These are phyloP conservation scores for Boletus sp. DNA, from an alignment of 1,284 basidiomycete species.

Conservation along the genomic window DNA sequence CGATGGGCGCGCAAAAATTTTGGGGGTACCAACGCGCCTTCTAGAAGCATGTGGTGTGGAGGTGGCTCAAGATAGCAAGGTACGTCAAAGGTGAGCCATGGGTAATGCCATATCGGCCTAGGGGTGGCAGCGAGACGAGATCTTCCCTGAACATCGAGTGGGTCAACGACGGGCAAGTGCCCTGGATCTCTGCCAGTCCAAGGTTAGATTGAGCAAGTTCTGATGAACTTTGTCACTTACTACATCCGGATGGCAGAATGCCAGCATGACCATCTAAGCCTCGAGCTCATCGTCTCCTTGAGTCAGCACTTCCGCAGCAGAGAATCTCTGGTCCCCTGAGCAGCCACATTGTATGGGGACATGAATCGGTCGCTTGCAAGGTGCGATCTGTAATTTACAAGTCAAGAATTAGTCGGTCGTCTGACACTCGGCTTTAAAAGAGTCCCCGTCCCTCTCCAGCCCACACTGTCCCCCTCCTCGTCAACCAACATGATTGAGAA, in stretches of 20 bases:
- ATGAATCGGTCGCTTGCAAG: conserved; percentile 1
- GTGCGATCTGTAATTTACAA: conserved; percentile 12
- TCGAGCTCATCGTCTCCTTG: conserved; percentile 15
- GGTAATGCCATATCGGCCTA: background rate
- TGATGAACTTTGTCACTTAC: conserved; percentile 16
- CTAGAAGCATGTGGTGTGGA: background rate
- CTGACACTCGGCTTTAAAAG: conserved; percentile 18
- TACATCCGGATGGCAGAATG: conserved; percentile 4
- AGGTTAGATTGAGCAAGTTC: conserved; percentile 8
- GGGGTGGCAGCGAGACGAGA: background rate
- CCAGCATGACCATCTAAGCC: conserved; percentile 4
- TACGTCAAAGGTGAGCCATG: too few species aligned
- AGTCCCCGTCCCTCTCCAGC: background rate
- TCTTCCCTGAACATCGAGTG: background rate
- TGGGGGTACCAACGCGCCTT: background rate
- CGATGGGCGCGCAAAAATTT: background rate
- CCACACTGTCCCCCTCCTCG: conserved; percentile 7
- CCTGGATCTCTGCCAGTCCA: background rate
- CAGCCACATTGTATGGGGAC: background rate
- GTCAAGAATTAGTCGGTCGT: conserved; percentile 12
- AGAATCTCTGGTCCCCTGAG: background rate
- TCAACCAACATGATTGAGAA: conserved; percentile 14
- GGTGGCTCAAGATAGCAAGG: background rate
- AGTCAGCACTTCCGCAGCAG: conserved; percentile 3
- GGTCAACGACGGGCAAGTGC: background rate